Base-by-base conservation (phyloP, 176 grass and related monocot genomes). In the Stipa capillata region DNA sequence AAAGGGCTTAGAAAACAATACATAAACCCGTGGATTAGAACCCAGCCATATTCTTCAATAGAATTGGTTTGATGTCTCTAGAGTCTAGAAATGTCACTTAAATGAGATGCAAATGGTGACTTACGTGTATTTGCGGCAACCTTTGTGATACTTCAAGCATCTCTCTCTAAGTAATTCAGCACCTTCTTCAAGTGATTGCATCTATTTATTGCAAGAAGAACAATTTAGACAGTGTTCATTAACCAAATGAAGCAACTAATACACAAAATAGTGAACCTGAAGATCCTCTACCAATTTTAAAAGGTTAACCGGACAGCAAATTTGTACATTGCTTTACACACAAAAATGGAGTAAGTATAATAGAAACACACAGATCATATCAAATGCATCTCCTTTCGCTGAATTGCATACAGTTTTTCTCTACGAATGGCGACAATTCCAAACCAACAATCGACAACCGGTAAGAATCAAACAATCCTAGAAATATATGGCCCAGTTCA, bases 81-180 rank as follows among this genome's bases (percentile, higher is more conserved):
- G 42, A 85, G 32, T 29, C 32, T 37, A 37, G 41, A 57, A 66
- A 39, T 64, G 28, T 50, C 41, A 56, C 33, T 43, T 72, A 44
- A 85, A 76, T 35, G 7, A 32, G 12, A 47, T 8, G 36, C 10
- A 28, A 42, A 45, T 41, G 37, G 39, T 40, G 17, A 82, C 93
- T 87, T 89, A 97, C 93, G 93, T 97, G 78, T 97, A 97, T 79
- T 93, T 97, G 36, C 88, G 90, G 64, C 90, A 97, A 77, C 93
- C 90, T 84, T 97, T 97, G 62, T 97, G 87, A 86, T 93, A 97
- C 81, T 89, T 97, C 45, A 89, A 77, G 57, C 93, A 97, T 85
- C 93, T 93, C 36, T 97, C 93, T 73, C 93, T 83, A 27, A 97
- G 82, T 41, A 79, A n/a, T n/a, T n/a, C n/a, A n/a, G n/a, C n/a